Evolutionary conservation across 305 asterid species (phyloP).

Genomic region (Coffea humblotiana): DNA sequence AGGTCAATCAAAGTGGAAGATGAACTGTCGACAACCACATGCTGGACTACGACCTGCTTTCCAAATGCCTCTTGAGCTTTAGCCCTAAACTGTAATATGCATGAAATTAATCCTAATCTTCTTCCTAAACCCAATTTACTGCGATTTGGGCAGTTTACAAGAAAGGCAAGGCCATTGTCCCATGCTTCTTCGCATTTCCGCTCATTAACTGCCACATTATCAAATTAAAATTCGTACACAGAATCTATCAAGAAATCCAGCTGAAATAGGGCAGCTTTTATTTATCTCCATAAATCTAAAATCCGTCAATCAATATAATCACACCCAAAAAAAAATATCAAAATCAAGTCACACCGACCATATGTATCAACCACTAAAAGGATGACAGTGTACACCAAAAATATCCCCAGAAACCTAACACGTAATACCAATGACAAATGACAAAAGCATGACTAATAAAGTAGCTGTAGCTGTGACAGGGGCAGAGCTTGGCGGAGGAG

Average conservation of each 20-base stretch:
- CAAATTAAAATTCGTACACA: background rate
- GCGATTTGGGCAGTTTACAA: background rate
- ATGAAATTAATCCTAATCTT: background rate
- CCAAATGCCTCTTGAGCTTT: background rate
- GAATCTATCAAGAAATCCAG: background rate
- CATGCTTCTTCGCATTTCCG: background rate
- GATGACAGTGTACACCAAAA: background rate
- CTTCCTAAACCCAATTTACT: background rate
- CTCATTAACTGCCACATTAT: background rate
- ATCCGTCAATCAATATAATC: slow-evolving; percentile 7
- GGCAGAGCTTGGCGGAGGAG: slow-evolving; percentile 17
- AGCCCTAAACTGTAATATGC: background rate
- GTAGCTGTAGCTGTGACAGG: slow-evolving; percentile 4
- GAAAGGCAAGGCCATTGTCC: background rate
- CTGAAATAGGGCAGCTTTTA: slow-evolving; percentile 1
- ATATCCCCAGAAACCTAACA: background rate
- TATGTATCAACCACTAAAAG: background rate
- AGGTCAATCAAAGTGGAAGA: background rate
- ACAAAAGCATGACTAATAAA: slow-evolving; percentile 5
- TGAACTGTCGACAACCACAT: background rate
- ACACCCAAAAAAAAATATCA: background rate
- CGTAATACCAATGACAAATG: slow-evolving; percentile 6
- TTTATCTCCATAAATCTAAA: background rate
- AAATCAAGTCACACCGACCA: background rate
- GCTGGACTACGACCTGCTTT: background rate